A percentile compares a stretch with the other conserved stretches of the same genome.
Conservation (phyloP, 257 asterid genomes). For the Salvia splendens region DNA sequence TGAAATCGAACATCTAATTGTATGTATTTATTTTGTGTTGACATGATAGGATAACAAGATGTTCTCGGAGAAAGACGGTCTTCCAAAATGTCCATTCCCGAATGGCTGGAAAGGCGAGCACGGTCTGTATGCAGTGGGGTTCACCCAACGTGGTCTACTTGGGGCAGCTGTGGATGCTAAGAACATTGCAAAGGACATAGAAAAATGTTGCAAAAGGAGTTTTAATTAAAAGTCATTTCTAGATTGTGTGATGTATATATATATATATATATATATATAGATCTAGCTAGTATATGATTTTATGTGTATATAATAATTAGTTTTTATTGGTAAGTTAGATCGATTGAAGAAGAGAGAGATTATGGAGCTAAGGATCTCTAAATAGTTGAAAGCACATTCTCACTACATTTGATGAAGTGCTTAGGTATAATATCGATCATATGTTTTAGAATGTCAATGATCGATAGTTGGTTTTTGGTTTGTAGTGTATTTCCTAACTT, state of each 20-base stretch:
- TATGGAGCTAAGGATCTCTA: too few species aligned
- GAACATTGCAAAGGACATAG: constrained; percentile 70
- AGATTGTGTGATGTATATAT: not conserved
- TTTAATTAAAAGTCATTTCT: not conserved
- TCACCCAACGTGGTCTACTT: constrained; percentile 86
- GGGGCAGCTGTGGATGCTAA: constrained; percentile 90
- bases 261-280: not conserved
- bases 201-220: constrained; percentile 39
- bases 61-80: constrained; percentile 79
- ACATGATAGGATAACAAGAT: constrained; percentile 55
- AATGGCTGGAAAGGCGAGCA: constrained; percentile 87
- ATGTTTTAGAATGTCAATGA: not conserved
- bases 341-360: not conserved
- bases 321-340: not conserved
- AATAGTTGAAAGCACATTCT: too few species aligned
- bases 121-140: constrained; percentile 90
- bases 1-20: not conserved
- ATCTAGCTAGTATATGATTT: constrained; percentile 2
- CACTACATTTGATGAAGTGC: not conserved
- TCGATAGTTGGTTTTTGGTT: too few species aligned
- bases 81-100: constrained; percentile 78
- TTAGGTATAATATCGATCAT: not conserved
- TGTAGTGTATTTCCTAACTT: not conserved
- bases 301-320: not conserved
- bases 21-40: constrained; percentile 12